Conservation (phyloP, 2,329 filamentous ascomycete genomes). For the Annulohypoxylon truncatum region DNA sequence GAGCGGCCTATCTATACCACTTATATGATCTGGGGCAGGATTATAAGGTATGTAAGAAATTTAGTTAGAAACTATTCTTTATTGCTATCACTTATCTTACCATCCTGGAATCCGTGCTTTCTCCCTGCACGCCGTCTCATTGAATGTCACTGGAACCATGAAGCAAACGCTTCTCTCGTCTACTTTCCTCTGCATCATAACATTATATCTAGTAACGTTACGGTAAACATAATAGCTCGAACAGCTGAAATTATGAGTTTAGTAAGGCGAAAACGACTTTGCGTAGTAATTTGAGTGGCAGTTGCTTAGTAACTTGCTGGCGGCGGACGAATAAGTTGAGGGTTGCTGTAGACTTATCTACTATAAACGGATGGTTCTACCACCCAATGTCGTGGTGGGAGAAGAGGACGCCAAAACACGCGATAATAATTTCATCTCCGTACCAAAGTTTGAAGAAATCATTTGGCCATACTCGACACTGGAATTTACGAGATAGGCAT, state of each 20-base stretch:
- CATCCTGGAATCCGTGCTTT: neutral
- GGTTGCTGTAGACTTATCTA: neutral
- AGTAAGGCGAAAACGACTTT: conserved; percentile 13
- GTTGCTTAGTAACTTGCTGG: conserved; percentile 10
- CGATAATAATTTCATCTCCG: neutral
- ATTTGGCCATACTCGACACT: neutral
- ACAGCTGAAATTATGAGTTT: neutral
- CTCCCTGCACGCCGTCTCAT: neutral
- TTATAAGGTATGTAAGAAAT: neutral
- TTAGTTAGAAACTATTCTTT: neutral
- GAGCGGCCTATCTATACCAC: neutral
- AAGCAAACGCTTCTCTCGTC: neutral
- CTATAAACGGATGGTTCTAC: neutral
- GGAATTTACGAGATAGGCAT: conserved; percentile 17
- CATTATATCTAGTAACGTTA: conserved; percentile 9
- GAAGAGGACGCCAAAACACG: neutral
- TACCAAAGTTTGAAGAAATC: neutral
- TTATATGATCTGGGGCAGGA: too few species aligned
- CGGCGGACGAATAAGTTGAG: neutral
- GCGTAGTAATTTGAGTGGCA: conserved; percentile 18
- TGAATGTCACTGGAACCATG: neutral
- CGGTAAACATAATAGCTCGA: neutral
- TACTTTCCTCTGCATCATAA: neutral
- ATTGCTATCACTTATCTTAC: neutral
- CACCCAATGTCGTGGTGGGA: neutral